Percentiles rank a stretch among this genome's conserved stretches.
Evolutionary conservation across 2,329 filamentous ascomycete genomes (phyloP).

Genomic region (Fusarium praegraminearum): DNA sequence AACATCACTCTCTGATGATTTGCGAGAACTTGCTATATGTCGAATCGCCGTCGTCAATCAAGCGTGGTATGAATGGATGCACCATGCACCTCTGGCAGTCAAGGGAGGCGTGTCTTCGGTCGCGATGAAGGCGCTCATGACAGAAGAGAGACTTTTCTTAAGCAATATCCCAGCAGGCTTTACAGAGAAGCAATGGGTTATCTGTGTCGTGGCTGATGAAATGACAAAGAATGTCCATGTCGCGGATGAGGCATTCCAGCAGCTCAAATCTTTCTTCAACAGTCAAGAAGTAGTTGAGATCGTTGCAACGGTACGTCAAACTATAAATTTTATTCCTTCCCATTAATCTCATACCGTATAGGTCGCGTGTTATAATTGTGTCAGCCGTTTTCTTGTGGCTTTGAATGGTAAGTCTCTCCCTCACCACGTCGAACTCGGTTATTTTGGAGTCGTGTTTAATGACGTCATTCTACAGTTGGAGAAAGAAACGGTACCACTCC

Average conservation of each 20-base stretch:
- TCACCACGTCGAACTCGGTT: too few species aligned
- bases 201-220: slow-evolving; percentile 1
- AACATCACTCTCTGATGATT: neutral
- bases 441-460: neutral
- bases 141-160: neutral
- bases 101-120: neutral
- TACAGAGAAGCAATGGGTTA: neutral
- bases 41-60: neutral
- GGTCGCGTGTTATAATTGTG: slow-evolving; percentile 6
- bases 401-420: neutral
- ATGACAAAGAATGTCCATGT: slow-evolving; percentile 3
- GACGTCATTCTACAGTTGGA: neutral
- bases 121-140: neutral
- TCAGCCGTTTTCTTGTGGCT: slow-evolving; percentile 13
- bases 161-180: neutral
- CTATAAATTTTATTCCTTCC: fast-evolving
- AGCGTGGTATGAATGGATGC: slow-evolving; percentile 11
- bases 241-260: neutral
- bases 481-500: neutral
- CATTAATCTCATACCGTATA: neutral
- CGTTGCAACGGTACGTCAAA: neutral
- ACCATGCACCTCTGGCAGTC: neutral
- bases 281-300: slow-evolving; percentile 3
- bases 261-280: neutral
- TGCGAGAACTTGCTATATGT: slow-evolving; percentile 1